These are phyloP conservation scores for Dactylella cylindrospora DNA, from an alignment of 2,329 filamentous ascomycete species.

Conservation along the genomic window DNA sequence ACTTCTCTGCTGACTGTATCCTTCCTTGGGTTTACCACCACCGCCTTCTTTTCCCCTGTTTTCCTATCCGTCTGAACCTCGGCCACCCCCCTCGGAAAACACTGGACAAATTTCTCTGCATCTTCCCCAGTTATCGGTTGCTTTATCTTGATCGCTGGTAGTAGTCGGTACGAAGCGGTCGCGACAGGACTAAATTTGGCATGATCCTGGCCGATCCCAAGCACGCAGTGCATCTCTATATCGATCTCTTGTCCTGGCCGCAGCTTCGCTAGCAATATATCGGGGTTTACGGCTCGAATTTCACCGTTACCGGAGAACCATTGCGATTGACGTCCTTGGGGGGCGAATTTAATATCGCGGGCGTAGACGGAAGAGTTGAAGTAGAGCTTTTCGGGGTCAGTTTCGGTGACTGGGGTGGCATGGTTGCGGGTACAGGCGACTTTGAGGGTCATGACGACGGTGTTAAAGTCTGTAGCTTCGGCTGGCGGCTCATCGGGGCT, in stretches of 20 bases:
- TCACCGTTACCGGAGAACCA: constrained; percentile 65
- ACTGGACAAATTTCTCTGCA: constrained; percentile 83
- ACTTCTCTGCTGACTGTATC: constrained; percentile 95
- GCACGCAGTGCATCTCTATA: constrained; percentile 88
- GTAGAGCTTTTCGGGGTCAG: constrained; percentile 81
- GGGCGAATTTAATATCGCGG: constrained; percentile 72
- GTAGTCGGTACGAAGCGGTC: constrained; percentile 85
- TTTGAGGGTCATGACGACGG: constrained; percentile 73
- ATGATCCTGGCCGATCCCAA: constrained; percentile 90
- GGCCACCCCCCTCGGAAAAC: constrained; percentile 89
- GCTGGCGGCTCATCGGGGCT: constrained; percentile 53
- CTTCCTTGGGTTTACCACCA: constrained; percentile 83
- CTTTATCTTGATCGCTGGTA: constrained; percentile 83
- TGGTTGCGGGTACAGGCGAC: constrained; percentile 78
- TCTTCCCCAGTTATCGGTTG: constrained; percentile 82
- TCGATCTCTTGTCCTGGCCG: constrained; percentile 85
- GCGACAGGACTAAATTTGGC: constrained; percentile 97
- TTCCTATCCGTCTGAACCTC: constrained; percentile 71
- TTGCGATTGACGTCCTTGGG: constrained; percentile 70
- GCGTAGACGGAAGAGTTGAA: constrained; percentile 82
- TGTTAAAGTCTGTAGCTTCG: constrained; percentile 75
- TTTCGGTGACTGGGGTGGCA: constrained; percentile 70
- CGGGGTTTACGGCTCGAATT: constrained; percentile 79
- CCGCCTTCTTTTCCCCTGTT: constrained; percentile 80
- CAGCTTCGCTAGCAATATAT: constrained; percentile 92